Evolutionary conservation across 148 eudicot species (phyloP).

Genomic region (Diospyros lotus): DNA sequence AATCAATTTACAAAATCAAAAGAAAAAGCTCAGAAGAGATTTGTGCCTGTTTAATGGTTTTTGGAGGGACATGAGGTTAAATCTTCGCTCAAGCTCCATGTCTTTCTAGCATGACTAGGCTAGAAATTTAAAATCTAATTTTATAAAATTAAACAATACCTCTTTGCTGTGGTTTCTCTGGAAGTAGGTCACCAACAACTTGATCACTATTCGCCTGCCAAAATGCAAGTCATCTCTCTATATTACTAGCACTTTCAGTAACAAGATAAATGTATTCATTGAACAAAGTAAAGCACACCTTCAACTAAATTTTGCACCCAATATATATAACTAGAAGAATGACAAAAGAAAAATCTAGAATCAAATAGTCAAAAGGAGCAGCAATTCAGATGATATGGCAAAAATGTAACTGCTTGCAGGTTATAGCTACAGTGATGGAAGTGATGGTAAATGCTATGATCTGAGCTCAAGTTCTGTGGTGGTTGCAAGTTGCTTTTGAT

Average conservation of each 20-base stretch:
- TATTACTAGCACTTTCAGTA: not conserved
- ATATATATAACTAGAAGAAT: not conserved
- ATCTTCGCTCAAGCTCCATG: too few relatives aligned
- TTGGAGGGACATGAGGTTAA: too few relatives aligned
- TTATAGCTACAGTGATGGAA: not conserved
- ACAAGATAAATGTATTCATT: not conserved
- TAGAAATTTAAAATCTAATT: not conserved
- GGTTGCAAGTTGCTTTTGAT: not conserved
- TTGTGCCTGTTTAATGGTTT: too few relatives aligned
- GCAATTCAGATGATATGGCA: not conserved
- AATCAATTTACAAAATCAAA: too few relatives aligned
- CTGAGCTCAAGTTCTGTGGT: not conserved
- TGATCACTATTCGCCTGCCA: conserved; percentile 97
- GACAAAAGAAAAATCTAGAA: not conserved
- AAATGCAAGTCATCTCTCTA: conserved; percentile 15
- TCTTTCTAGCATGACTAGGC: not conserved
- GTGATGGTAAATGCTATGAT: not conserved
- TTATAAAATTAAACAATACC: conserved; percentile 32
- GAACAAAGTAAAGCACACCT: not conserved
- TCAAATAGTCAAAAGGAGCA: not conserved
- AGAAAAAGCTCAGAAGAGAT: too few relatives aligned
- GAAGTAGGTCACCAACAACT: conserved; percentile 92
- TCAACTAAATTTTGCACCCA: not conserved
- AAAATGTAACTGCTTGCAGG: not conserved
- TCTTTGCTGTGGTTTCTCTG: conserved; percentile 98